Evolutionary conservation across 2,329 filamentous ascomycete genomes (phyloP).

Genomic region (Drechslerella stenobrocha): DNA sequence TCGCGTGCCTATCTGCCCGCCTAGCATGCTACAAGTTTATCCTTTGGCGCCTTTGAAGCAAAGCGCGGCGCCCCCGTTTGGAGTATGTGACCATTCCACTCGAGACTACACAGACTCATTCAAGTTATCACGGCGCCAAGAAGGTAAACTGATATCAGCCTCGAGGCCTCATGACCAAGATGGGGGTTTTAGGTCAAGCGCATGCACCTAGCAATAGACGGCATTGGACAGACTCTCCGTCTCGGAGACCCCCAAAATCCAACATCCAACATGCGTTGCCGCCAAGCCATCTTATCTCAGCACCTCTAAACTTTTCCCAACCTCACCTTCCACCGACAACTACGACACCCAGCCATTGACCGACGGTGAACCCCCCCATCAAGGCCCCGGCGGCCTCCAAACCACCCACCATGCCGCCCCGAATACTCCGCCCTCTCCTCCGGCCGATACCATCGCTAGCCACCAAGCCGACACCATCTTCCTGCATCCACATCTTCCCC

Average conservation of each 20-base stretch:
- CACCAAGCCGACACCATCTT: constrained; percentile 6
- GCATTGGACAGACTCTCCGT: too few relatives aligned
- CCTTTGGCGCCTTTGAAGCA: too few relatives aligned
- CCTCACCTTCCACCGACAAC: constrained; percentile 12
- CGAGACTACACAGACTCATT: too few relatives aligned
- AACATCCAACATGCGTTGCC: neutral
- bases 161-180: too few relatives aligned
- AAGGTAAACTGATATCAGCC: too few relatives aligned
- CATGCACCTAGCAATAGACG: too few relatives aligned
- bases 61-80: too few relatives aligned
- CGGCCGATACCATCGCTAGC: constrained; percentile 8
- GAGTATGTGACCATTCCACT: too few relatives aligned
- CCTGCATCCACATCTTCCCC: constrained; percentile 10
- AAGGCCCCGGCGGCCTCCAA: constrained; percentile 33
- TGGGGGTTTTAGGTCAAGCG: too few relatives aligned
- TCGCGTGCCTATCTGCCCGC: neutral
- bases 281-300: constrained; percentile 25
- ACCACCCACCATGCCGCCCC: constrained; percentile 34
- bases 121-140: too few relatives aligned
- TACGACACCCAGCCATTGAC: constrained; percentile 28
- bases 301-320: constrained; percentile 35
- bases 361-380: constrained; percentile 10
- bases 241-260: neutral
- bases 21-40: neutral
- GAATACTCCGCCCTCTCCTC: constrained; percentile 33